A percentile compares a stretch with the other conserved stretches of the same genome.
Conservation (phyloP, 2,329 filamentous ascomycete species). For the Metarhizium rileyi region DNA sequence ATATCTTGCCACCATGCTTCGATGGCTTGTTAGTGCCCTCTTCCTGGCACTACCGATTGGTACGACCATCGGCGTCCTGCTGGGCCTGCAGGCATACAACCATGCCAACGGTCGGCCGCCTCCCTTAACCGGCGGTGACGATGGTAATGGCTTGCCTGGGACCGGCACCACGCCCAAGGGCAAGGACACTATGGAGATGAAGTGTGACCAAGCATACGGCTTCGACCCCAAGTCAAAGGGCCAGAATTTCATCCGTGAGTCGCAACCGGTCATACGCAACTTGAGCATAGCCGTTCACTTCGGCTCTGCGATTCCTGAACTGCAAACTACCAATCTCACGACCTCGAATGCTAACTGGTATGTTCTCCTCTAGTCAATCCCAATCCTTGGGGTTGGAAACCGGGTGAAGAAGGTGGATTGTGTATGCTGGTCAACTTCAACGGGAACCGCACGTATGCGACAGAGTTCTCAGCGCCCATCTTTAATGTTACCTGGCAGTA, state of each 20-base stretch:
- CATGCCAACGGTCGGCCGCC: constrained; percentile 31
- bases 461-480: constrained; percentile 33
- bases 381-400: constrained; percentile 42
- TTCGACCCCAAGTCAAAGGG: constrained; percentile 33
- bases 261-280: neutral
- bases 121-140: constrained; percentile 27
- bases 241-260: constrained; percentile 38
- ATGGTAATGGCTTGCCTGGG: constrained; percentile 6
- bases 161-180: constrained; percentile 9
- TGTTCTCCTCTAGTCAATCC: constrained; percentile 35
- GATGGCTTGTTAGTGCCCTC: constrained; percentile 38
- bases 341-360: constrained; percentile 4
- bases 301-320: no score
- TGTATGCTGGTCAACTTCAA: constrained; percentile 33
- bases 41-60: constrained; percentile 40
- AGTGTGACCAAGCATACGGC: constrained; percentile 35
- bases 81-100: constrained; percentile 37
- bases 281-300: no score
- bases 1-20: constrained; percentile 22
- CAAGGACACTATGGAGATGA: constrained; percentile 25
- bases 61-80: constrained; percentile 37
- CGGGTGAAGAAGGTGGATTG: constrained; percentile 27
- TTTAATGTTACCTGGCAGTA: constrained; percentile 47
- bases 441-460: constrained; percentile 37
- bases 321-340: neutral